Evolutionary conservation across 2,329 filamentous ascomycete genomes (phyloP).

Genomic region (Aspergillus sojae): DNA sequence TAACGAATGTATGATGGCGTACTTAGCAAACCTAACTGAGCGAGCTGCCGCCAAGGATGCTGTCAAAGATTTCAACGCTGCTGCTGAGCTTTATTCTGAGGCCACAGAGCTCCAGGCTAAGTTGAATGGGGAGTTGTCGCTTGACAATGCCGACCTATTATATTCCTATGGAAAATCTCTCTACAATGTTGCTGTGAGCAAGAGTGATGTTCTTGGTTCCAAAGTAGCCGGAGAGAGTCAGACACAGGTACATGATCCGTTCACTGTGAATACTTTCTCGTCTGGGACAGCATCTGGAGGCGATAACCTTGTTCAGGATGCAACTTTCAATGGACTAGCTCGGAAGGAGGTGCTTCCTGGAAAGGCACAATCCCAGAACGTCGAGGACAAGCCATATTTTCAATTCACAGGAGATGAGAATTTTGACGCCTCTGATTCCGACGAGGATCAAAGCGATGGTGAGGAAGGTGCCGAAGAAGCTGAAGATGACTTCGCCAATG

Average conservation of each 20-base stretch:
- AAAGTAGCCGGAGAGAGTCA: conserved; percentile 66
- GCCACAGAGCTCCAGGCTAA: conserved; percentile 88
- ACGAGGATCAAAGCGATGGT: conserved; percentile 44
- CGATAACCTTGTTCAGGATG: conserved; percentile 29
- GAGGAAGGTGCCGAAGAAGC: conserved; percentile 60
- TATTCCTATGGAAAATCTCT: conserved; percentile 93
- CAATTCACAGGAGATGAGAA: conserved; percentile 95
- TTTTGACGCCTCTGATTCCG: conserved; percentile 76
- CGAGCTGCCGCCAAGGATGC: conserved; percentile 83
- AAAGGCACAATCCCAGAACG: conserved; percentile 15
- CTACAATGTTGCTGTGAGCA: conserved; percentile 90
- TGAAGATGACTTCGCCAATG: conserved; percentile 65
- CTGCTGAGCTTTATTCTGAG: conserved; percentile 83
- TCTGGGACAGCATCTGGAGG: conserved; percentile 20
- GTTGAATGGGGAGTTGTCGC: conserved; percentile 87
- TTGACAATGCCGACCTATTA: conserved; percentile 88
- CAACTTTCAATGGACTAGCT: conserved; percentile 27
- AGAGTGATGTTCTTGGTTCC: conserved; percentile 90
- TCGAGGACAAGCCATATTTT: conserved; percentile 68
- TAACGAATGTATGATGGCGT: conserved; percentile 55
- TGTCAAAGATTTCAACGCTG: conserved; percentile 83
- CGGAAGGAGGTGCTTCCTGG: conserved; percentile 20
- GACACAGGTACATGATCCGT: conserved; percentile 55
- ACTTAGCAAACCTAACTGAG: conserved; percentile 75
- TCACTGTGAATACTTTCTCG: conserved; percentile 42